These are phyloP conservation scores for Apiospora rasikravindrae DNA, from an alignment of 2,329 filamentous ascomycete species.

Conservation along the genomic window DNA sequence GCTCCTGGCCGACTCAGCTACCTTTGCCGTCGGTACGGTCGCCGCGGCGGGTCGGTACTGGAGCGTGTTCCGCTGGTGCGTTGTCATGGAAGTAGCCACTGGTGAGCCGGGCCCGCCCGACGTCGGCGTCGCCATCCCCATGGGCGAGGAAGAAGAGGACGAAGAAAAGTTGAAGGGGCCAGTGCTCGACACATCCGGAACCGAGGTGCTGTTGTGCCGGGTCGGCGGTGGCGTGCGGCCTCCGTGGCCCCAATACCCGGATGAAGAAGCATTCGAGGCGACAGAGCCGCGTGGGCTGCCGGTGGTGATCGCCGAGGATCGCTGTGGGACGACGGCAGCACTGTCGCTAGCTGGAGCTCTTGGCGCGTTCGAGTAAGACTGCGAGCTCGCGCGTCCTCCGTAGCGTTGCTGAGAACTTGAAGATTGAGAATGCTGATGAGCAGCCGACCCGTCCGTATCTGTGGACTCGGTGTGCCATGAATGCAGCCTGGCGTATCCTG, in stretches of 20 bases:
- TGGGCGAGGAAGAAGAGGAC: neutral
- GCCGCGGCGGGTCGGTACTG: neutral
- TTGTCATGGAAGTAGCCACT: neutral
- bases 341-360: neutral
- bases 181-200: neutral
- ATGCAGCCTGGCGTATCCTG: neutral
- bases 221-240: neutral
- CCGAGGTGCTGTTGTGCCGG: neutral
- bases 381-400: neutral
- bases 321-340: neutral
- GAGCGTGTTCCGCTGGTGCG: neutral
- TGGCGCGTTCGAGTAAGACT: neutral
- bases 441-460: neutral
- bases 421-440: neutral
- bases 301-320: neutral
- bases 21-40: neutral
- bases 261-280: neutral
- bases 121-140: neutral
- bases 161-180: conserved; percentile 8
- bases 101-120: neutral
- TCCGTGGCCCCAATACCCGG: neutral
- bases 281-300: neutral
- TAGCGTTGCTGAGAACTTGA: neutral
- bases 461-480: neutral
- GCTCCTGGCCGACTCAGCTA: neutral